Evolutionary conservation across 2,329 filamentous ascomycete genomes (phyloP), one percentile per base, ranked within the genome.

Genomic region (Fusarium anthophilum): DNA sequence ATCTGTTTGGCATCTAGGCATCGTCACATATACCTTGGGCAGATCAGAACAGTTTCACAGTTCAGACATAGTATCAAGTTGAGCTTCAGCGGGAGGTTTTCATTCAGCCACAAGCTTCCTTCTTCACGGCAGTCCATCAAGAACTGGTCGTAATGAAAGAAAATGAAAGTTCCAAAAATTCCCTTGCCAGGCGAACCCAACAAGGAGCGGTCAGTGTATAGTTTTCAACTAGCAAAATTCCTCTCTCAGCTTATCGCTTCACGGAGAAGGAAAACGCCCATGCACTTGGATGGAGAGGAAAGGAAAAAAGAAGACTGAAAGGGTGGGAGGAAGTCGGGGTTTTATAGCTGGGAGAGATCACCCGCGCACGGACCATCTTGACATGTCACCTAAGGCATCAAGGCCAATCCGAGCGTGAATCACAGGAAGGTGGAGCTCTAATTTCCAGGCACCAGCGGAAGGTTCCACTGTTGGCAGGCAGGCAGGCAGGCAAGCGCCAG

Each of bases 201-300:
- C 86, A 83, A 87, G 86, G 85, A 93, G 91, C 86, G 85, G 91
- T 93, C 91, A 90, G 85, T 87, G 80, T 88, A 89, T 93, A 93
- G 91, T 93, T 93, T 93, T 93, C 91, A 93, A 93, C 91, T 92
- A 93, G 91, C 91, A 93, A 93, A 93, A 92, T 91, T 93, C 91
- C 90, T 93, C 91, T 93, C 91, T 92, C 91, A 83, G 83, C 83
- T 83, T 88, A 91, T 90, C 88, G 90, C 90, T 90, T 93, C 83
- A 84, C 82, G 82, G 83, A 84, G 82, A 84, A 84, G 82, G 83
- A 84, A 84, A 91, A 91, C 88, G 91, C 91, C 91, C 91, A 84
- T 90, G 90, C 90, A 91, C 89, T 87, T 78, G 85, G 87, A 89
- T 88, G 83, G 81, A 78, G 84, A 84, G 72, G 81, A 84, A 87